Evolutionary conservation across 1,284 basidiomycete species (phyloP), one percentile per base, ranked within the genome.

Genomic region (Phellopilus nigrolimitatus): DNA sequence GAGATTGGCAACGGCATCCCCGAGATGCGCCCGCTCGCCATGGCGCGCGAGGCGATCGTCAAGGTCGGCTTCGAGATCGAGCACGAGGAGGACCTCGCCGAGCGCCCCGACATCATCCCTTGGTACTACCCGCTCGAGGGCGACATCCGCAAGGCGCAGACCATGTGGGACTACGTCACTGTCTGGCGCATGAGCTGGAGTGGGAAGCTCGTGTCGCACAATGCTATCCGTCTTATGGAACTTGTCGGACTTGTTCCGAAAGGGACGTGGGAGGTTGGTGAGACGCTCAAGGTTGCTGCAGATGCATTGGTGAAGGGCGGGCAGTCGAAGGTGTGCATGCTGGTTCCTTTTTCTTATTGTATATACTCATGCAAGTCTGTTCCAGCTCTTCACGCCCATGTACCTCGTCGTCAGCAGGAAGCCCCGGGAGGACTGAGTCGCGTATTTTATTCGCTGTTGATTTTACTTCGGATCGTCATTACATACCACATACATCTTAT

Each of bases 101-200:
- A 88, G 47, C 85, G 92, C 47, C 71, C 75, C 0, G 94, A 97
- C 66, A 69, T 73, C 24, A 73, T 97, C 37, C 82, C 85, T 0
- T 99, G 95, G 95, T 98, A 95, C 72, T 97, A 97, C 71, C 93
- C 95, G 5, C 80, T 98, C 40, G 94, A 95, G 69, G 95, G 95
- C 57, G 91, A 97, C 68, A 77, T 97, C 59, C 66, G 73, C 59
- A 95, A 98, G 71, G 88, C 91, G 7, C 95, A 99, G 74, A 97
- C 95, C 3, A 62, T 83, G 22, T 97, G 93, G 91, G 97, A 99
- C 66, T 82, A 86, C 59, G 72, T 93, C 62, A 89, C 87, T 17
- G 87, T 90, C 45, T 91, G 86, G 85, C 78, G 93, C 54, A 97
- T 91, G 76, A 93, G 90, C 68, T 85, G 80, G 75, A 80, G 89